Evolutionary conservation across 169 alveolate species (phyloP).

Genomic region (Sarcocystis neurona): DNA sequence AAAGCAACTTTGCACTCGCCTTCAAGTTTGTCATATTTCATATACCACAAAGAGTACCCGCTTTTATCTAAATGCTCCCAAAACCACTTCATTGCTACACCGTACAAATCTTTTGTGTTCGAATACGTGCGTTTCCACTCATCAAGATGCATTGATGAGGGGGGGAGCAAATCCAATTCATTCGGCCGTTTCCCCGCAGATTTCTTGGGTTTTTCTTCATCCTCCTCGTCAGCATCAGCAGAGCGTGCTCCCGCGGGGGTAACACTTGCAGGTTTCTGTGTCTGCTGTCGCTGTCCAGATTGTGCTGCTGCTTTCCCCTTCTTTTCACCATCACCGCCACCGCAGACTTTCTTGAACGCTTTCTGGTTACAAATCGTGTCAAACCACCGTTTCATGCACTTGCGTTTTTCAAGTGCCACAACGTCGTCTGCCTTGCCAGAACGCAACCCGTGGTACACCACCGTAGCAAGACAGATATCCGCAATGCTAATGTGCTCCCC

Average conservation of each 20-base stretch:
- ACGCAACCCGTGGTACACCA: not conserved
- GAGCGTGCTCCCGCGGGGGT: not conserved
- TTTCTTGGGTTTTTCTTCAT: not conserved
- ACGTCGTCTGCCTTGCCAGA: not conserved
- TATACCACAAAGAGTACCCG: slow-evolving; percentile 91
- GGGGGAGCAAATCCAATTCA: slow-evolving; percentile 87
- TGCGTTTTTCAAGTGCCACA: not conserved
- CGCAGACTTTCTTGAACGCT: slow-evolving; percentile 31
- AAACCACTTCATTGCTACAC: slow-evolving; percentile 88
- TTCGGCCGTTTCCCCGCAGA: slow-evolving; percentile 1
- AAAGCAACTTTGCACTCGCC: slow-evolving; percentile 92
- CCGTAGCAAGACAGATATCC: slow-evolving; percentile 56
- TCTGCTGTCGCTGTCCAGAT: not conserved
- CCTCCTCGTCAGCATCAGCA: slow-evolving; percentile 13
- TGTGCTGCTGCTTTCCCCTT: slow-evolving; percentile 3
- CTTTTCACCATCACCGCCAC: not conserved
- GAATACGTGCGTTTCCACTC: slow-evolving; percentile 94
- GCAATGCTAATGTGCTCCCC: slow-evolving; percentile 68
- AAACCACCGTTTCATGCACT: slow-evolving; percentile 28
- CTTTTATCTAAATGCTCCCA: slow-evolving; percentile 84
- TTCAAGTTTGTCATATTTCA: slow-evolving; percentile 92
- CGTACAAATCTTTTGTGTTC: slow-evolving; percentile 87
- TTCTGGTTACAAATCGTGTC: slow-evolving; percentile 37
- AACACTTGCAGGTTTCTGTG: not conserved
- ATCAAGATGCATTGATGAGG: slow-evolving; percentile 86